Evolutionary conservation across 768 basidiomycete genomes (phyloP), one percentile per base, ranked within the genome.

Genomic region (Agaricus blazei): DNA sequence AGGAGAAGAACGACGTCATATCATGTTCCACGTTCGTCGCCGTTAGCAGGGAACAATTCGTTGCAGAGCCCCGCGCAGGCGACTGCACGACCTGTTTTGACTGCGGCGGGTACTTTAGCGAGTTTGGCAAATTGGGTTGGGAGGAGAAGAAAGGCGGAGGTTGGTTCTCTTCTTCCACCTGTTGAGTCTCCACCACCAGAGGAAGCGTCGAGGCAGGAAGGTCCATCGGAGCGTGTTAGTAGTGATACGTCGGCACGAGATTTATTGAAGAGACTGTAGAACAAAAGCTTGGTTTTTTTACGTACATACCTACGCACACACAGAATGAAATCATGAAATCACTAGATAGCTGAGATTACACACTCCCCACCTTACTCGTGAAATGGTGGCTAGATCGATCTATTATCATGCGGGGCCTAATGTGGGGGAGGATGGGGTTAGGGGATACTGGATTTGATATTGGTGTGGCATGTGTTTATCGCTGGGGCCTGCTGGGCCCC

Each of bases 71-170:
- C 59, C 46, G 52, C 67, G n/a, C 63, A 64, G 34, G 64, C 67
- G 43, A 56, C 70, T 12, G 58, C 60, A 0, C 62, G 64, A 34
- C 68, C 73, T 19, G 62, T 68, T 11, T 50, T 71, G 41, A 77
- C 76, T 3, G 76, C 82, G 4, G 74, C 78, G 11, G 75, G 76
- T 38, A 76, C 84, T 9, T 63, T 85, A 19, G 81, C 82, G 9
- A 81, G 70, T 56, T 69, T 85, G 47, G 84, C 84, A 4, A 83
- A 78, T 65, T 87, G 81, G 82, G 85, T 88, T 63, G 83, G 83
- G 29, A 73, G 82, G 49, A 80, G 75, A 67, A 84, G 78, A 65
- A 75, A 71, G 58, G 28, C 60, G 2, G 71, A 70, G 19, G 37
- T 65, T 15, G 63, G 60, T 12, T 63, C 60, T 42, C 56, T 67